Evolutionary conservation across 164 flowering plant genomes (phyloP).

Genomic region (Tetracentron sinense): DNA sequence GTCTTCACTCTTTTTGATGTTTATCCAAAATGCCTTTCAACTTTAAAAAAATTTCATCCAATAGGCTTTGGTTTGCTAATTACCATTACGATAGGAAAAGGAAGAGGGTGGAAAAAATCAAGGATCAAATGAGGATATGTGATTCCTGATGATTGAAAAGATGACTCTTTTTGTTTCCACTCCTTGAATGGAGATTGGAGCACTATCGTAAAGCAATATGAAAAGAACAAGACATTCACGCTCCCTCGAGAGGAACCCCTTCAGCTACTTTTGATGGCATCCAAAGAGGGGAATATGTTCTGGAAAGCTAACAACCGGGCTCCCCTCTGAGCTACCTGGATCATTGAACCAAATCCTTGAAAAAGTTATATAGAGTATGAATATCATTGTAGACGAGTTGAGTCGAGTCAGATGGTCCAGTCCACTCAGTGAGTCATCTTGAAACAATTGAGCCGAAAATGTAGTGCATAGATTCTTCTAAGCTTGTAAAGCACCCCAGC

Average conservation of each 20-base stretch:
- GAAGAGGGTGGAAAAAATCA: background rate
- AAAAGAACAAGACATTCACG: conserved; percentile 26
- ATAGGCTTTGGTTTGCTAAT: background rate
- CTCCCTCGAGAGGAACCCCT: conserved; percentile 32
- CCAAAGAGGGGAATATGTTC: conserved; percentile 30
- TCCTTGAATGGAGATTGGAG: conserved; percentile 19
- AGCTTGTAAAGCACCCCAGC: background rate
- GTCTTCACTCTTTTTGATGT: background rate
- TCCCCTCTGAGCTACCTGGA: background rate
- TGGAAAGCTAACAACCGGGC: conserved; percentile 21
- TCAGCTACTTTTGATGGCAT: conserved; percentile 28
- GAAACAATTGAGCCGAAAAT: background rate
- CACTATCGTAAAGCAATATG: conserved; percentile 25
- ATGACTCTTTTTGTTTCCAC: conserved; percentile 57
- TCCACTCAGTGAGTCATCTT: background rate
- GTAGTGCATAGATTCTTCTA: background rate
- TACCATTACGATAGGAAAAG: background rate
- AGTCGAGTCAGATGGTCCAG: background rate
- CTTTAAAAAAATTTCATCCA: too few relatives aligned
- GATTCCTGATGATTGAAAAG: conserved; percentile 37
- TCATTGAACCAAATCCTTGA: background rate
- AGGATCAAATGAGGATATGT: background rate
- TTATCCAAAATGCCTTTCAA: background rate
- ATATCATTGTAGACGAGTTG: background rate
- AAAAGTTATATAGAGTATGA: background rate